Evolutionary conservation across 768 basidiomycete species (phyloP).

Genomic region (Psilocybe cubensis): DNA sequence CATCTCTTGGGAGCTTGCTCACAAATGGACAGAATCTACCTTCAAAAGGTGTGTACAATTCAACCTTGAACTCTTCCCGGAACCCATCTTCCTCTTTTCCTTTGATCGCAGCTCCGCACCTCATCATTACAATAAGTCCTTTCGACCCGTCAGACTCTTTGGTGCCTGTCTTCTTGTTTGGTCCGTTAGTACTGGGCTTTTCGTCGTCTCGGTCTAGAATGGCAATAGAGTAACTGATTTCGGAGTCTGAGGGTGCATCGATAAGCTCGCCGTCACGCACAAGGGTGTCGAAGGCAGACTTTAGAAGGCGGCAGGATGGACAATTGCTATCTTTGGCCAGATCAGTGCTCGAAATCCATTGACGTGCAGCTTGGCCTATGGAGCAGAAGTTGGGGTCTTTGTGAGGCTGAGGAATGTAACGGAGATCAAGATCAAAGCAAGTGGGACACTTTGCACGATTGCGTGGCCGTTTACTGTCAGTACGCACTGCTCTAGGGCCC

Average conservation of each 20-base stretch:
- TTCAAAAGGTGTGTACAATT: slow-evolving; percentile 12
- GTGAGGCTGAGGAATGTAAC: slow-evolving; percentile 16
- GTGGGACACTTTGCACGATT: slow-evolving; percentile 9
- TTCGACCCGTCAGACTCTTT: background rate
- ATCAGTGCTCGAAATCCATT: slow-evolving; percentile 15
- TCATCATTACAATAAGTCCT: slow-evolving; percentile 13
- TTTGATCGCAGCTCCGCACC: slow-evolving; percentile 5
- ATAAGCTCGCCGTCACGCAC: slow-evolving; percentile 4
- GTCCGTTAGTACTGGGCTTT: background rate
- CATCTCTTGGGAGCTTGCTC: background rate
- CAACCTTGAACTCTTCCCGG: slow-evolving; percentile 16
- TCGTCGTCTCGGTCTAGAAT: slow-evolving; percentile 14
- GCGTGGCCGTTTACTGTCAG: background rate
- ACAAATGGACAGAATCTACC: background rate
- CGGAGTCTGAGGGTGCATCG: background rate
- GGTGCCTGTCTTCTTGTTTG: slow-evolving; percentile 1
- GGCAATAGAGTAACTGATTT: slow-evolving; percentile 12
- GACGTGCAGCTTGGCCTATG: slow-evolving; percentile 11
- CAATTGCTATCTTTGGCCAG: slow-evolving; percentile 11
- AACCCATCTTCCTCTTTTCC: slow-evolving; percentile 6
- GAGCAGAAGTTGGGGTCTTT: slow-evolving; percentile 14
- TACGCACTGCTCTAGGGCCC: background rate
- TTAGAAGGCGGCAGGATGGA: slow-evolving; percentile 12
- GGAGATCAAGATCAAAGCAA: slow-evolving; percentile 17
- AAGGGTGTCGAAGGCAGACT: slow-evolving; percentile 16